phyloP scores from a whole-genome alignment of 2,329 filamentous ascomycete genomes.

The Fusarium compactum region DNA sequence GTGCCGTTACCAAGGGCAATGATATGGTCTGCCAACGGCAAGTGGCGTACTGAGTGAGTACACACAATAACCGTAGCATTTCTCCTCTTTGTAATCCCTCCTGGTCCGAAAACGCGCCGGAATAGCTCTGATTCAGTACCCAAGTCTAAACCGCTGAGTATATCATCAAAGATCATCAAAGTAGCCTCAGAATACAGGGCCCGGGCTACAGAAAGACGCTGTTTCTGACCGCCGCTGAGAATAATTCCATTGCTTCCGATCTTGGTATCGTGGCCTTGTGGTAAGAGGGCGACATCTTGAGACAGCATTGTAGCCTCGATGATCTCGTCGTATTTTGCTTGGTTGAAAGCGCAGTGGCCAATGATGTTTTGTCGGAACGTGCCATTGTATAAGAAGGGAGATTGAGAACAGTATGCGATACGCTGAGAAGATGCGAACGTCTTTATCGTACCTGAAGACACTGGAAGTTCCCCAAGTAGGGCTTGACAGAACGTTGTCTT shows the following conservation, averaged over 20 bases:
- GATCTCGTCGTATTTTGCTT: conserved; percentile 51
- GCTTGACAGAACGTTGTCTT: conserved; percentile 56
- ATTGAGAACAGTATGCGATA: conserved; percentile 52
- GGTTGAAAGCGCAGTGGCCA: conserved; percentile 50
- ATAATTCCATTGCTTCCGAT: conserved; percentile 58
- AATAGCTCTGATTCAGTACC: conserved; percentile 60
- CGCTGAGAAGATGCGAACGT: conserved; percentile 24
- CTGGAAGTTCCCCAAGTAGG: conserved; percentile 49
- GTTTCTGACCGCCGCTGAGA: conserved; percentile 57
- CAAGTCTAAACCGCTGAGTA: conserved; percentile 58
- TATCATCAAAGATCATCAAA: conserved; percentile 60
- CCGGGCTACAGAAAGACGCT: conserved; percentile 56
- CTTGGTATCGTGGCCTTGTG: conserved; percentile 53
- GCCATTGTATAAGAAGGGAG: conserved; percentile 51
- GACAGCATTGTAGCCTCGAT: conserved; percentile 52
- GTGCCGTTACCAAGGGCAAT: conserved; percentile 59
- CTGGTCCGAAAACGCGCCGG: conserved; percentile 55
- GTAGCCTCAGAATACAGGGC: conserved; percentile 58
- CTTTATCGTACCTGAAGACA: conserved; percentile 32
- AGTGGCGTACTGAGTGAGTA: conserved; percentile 49
- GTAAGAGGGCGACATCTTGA: conserved; percentile 49
- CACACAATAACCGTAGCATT: conserved; percentile 58
- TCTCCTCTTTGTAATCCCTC: conserved; percentile 55
- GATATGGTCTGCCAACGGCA: conserved; percentile 59
- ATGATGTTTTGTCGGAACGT: conserved; percentile 56